Evolutionary conservation across 805 yeast species (phyloP).

Genomic region (Millerozyma miso): DNA sequence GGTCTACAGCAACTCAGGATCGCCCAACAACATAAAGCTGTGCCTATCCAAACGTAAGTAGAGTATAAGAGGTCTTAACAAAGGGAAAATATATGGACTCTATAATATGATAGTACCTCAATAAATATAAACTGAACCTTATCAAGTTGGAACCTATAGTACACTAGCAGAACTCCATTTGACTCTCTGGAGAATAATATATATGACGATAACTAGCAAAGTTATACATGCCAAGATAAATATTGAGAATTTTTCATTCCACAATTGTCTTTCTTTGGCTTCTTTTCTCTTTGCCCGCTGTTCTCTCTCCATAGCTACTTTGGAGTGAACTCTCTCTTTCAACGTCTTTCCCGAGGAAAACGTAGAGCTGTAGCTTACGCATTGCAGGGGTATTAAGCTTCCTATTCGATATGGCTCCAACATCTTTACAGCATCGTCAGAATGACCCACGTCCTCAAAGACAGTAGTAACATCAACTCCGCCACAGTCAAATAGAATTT

Average conservation of each 20-base stretch:
- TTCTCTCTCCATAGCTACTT: neutral
- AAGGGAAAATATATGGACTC: no score
- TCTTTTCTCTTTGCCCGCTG: neutral
- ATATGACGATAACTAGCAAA: constrained; percentile 11
- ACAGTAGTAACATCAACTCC: constrained; percentile 73
- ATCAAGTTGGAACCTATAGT: no score
- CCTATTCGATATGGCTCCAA: constrained; percentile 27
- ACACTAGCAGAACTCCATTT: constrained; percentile 17
- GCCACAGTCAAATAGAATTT: constrained; percentile 75
- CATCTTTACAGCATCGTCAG: constrained; percentile 31
- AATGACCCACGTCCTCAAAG: constrained; percentile 46
- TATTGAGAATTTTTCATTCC: constrained; percentile 10
- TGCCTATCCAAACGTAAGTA: no score
- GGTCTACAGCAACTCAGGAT: no score
- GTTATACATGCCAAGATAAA: constrained; percentile 11
- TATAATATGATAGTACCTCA: no score
- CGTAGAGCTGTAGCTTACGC: constrained; percentile 9
- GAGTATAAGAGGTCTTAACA: no score
- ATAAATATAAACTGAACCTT: no score
- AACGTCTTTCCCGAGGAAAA: neutral
- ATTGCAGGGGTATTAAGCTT: constrained; percentile 17
- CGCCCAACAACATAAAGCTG: no score
- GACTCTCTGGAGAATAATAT: constrained; percentile 15
- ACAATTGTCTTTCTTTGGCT: constrained; percentile 6
- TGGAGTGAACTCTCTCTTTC: neutral